Evolutionary conservation across 495 filamentous ascomycete species (phyloP), one percentile per base, ranked within the genome.

Genomic region (Penicillium paradoxum): DNA sequence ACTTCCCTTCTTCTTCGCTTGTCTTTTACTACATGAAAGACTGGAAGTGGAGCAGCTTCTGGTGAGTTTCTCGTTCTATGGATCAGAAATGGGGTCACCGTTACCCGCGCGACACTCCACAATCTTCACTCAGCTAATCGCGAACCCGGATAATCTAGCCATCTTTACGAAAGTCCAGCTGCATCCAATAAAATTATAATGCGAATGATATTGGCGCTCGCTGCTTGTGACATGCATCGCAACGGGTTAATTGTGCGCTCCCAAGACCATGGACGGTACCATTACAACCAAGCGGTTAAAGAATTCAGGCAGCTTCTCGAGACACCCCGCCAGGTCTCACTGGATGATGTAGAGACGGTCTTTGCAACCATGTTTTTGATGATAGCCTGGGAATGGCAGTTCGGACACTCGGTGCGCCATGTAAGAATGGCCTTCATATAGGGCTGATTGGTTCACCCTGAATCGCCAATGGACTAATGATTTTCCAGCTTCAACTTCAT

Each of bases 1-100:
- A 69, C 39, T 74, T 74, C 25, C 72, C 72, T 2, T 73, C 70
- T 1, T 74, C 72, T 4, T 73, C 67, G 0, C 59, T 73, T 19
- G 64, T 74, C 0, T 71, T 63, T 41, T 74, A 73, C 51, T 74
- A 74, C 34, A 73, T 74, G 65, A 74, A 74, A 52, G 55, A 63
- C 29, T 74, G 70, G 70, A 51, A 64, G 34, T 74, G 72, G 72
- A 74, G 70, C 53, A 66, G 70, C 30, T 64, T 74, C 41, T 62
- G 63, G 22, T 74, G 49, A 51, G 49, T 15, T 11, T 43, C 17
- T 33, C 9, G 25, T 10, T 13, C 24, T 37, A 3, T 10, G 19
- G 19, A 18, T 14, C 10, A 30, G 36, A 14, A 15, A 29, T 30
- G 15, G 14, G 45, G 24, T 21, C 9, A n/a, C 38, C 2, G n/a